Percentiles rank a stretch among this genome's conserved stretches.
Evolutionary conservation across 2,329 filamentous ascomycete genomes (phyloP).

Genomic region (Pseudogymnoascus sp.): DNA sequence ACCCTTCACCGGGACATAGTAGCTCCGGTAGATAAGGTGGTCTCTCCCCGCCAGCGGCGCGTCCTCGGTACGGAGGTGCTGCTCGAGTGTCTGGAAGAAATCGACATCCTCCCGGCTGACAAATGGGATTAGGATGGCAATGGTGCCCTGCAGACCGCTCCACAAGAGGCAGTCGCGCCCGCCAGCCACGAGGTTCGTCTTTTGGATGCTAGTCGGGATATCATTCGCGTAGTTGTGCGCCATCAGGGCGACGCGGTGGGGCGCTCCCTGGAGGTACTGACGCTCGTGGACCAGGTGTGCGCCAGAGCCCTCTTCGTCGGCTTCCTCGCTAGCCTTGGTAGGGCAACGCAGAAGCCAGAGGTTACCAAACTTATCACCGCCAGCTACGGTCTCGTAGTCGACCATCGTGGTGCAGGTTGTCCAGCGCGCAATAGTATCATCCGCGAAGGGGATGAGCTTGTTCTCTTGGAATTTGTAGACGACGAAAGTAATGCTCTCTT

Average conservation of each 20-base stretch:
- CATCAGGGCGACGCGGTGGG: constrained; percentile 77
- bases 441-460: constrained; percentile 83
- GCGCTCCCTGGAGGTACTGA: constrained; percentile 80
- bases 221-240: constrained; percentile 88
- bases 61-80: constrained; percentile 78
- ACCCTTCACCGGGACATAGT: constrained; percentile 94
- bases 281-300: constrained; percentile 87
- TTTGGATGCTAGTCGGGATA: constrained; percentile 82
- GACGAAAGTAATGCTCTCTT: constrained; percentile 84
- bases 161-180: constrained; percentile 88
- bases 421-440: constrained; percentile 85
- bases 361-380: constrained; percentile 97
- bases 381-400: constrained; percentile 92
- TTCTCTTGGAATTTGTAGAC: constrained; percentile 93
- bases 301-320: constrained; percentile 85
- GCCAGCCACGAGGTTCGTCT: constrained; percentile 82
- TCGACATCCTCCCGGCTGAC: constrained; percentile 87
- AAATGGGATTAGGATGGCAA: constrained; percentile 91
- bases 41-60: constrained; percentile 84
- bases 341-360: constrained; percentile 88
- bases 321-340: constrained; percentile 75
- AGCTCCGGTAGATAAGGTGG: constrained; percentile 90
- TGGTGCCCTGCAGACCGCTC: constrained; percentile 89
- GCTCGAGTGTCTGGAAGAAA: constrained; percentile 93
- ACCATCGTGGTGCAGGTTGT: constrained; percentile 89